phyloP scores from a whole-genome alignment of 1,284 basidiomycete species.

The Ganoderma multipileum region DNA sequence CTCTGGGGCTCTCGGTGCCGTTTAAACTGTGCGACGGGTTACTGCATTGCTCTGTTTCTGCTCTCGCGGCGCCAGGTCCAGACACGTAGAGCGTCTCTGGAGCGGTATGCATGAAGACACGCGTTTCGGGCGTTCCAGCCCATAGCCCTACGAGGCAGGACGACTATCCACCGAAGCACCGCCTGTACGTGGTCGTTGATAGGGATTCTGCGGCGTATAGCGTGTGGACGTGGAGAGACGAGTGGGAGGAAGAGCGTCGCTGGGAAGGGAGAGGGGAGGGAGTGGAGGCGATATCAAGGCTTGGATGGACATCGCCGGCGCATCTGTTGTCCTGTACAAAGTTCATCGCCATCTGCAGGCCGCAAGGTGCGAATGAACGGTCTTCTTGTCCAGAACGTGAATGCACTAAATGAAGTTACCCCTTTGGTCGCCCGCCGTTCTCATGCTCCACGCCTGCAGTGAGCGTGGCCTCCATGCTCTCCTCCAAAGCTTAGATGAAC shows the following conservation, averaged over 20 bases:
- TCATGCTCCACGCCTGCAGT: constrained; percentile 20
- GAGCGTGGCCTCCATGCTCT: constrained; percentile 20
- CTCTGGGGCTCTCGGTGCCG: background rate
- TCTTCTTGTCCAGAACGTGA: constrained; percentile 24
- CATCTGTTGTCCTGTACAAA: constrained; percentile 12
- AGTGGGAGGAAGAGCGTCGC: background rate
- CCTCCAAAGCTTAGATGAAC: constrained; percentile 8
- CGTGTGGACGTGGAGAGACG: constrained; percentile 3
- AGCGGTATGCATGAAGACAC: constrained; percentile 1
- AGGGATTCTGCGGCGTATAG: background rate
- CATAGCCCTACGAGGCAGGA: constrained; percentile 1
- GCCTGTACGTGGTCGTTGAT: background rate
- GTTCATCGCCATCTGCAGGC: constrained; percentile 20
- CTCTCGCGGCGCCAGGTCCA: constrained; percentile 2
- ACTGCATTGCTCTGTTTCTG: background rate
- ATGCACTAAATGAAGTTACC: constrained; percentile 16
- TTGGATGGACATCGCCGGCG: constrained; percentile 1
- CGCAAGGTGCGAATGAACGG: constrained; percentile 25
- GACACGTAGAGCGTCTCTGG: constrained; percentile 3
- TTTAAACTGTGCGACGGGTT: background rate
- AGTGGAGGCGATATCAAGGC: constrained; percentile 15
- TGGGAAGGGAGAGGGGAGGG: constrained; percentile 9
- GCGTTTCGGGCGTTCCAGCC: constrained; percentile 1
- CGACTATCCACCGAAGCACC: constrained; percentile 4
- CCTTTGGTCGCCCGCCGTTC: constrained; percentile 21